Evolutionary conservation across 2,329 filamentous ascomycete genomes (phyloP), one percentile per base, ranked within the genome.

Genomic region (Fusarium duplospermum): DNA sequence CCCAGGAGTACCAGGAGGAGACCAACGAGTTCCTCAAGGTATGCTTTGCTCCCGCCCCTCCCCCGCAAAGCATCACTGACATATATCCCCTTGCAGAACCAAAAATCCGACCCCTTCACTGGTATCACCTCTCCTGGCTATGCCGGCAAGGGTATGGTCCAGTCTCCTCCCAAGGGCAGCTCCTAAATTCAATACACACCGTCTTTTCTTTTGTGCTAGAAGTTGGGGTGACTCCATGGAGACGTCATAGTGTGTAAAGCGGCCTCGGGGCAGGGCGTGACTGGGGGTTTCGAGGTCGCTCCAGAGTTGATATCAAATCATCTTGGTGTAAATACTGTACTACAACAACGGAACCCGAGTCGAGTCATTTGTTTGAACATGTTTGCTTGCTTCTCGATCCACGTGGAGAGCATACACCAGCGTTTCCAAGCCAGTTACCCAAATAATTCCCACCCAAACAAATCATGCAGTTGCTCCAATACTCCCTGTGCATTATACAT

Each of bases 21-120:
- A 90, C 92, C 78, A 98, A 99, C 86, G 96, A 98, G 88, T 96
- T 93, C 85, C 89, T 98, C 84, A 95, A 92, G 90, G 96, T 97
- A 87, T 58, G 75, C 69, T 38, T 38, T 27, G 58, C 69, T 45
- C 11, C 62, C 57, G 22, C 57, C 56, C 7, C 54, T 42, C 29
- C 50, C 45, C 42, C 9, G 27, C 50, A 45, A 5, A 16, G 16
- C 18, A 40, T 10, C 20, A 47, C 75, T 79, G 68, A 77, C 73
- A 64, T 38, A 31, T 20, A 16, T 58, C 35, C 11, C 29, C 59
- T 35, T n/a, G 83, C 83, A 97, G 94, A 87, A 88, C 82, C 93
- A 97, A 91, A 93, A 92, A 81, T 88, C 94, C 82, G 95, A 98
- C 83, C 95, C 95, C 72, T 90, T 98, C 84, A 94, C 93, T 73